Percentiles rank a stretch among this genome's conserved stretches.
These are phyloP conservation scores for Durio zibethinus DNA, from an alignment of 345 rosid genomes.

Conservation along the genomic window DNA sequence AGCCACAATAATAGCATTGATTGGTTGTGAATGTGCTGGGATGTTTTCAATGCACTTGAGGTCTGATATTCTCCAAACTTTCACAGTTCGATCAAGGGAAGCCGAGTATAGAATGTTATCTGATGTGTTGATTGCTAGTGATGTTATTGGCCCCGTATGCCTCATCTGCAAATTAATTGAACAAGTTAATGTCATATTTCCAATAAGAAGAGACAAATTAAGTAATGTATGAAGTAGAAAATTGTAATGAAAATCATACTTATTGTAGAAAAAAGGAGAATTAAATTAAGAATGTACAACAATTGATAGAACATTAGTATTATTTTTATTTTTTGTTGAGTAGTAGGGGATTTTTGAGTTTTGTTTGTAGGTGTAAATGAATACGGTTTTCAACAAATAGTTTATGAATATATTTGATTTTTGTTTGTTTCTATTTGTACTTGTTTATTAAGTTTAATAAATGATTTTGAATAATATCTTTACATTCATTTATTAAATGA, in stretches of 20 bases:
- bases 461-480: too few relatives aligned
- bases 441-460: too few relatives aligned
- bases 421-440: too few relatives aligned
- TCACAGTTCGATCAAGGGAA: conserved; percentile 28
- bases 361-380: too few relatives aligned
- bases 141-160: conserved; percentile 49
- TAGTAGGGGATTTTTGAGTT: too few relatives aligned
- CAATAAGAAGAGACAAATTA: not conserved
- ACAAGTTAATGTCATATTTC: not conserved
- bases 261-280: too few relatives aligned
- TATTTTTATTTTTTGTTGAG: too few relatives aligned
- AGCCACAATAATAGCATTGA: conserved; percentile 40
- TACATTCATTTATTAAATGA: too few relatives aligned
- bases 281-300: too few relatives aligned
- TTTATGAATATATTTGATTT: too few relatives aligned
- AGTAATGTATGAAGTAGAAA: not conserved
- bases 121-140: conserved; percentile 40
- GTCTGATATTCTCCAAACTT: conserved; percentile 30
- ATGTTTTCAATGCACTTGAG: conserved; percentile 53
- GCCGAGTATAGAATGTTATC: conserved; percentile 50
- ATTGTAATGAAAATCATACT: not conserved
- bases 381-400: too few relatives aligned
- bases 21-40: conserved; percentile 43
- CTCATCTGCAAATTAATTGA: conserved; percentile 26
- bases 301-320: too few relatives aligned